These are phyloP conservation scores for Musa beccarii DNA, from an alignment of 176 grass and related monocot species.

Conservation along the genomic window DNA sequence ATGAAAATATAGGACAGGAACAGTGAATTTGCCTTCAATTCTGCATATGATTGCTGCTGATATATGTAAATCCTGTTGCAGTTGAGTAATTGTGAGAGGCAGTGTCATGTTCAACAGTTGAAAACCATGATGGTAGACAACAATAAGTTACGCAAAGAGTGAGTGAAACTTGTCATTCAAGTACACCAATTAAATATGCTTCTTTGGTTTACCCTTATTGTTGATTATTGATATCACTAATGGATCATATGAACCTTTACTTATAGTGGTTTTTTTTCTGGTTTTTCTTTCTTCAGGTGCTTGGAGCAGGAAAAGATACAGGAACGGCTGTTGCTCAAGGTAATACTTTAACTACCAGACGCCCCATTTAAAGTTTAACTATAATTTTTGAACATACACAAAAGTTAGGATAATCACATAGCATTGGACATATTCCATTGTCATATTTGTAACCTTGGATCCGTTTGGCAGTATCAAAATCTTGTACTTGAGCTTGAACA, in stretches of 20 bases:
- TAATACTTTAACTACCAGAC: not conserved
- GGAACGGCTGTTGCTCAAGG: slow-evolving; percentile 30
- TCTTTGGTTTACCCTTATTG: not conserved
- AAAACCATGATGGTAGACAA: slow-evolving; percentile 30
- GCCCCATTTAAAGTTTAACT: not conserved
- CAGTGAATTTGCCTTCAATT: not conserved
- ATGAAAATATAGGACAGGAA: no score
- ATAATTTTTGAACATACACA: not conserved
- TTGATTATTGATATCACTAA: not conserved
- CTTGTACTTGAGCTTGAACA: slow-evolving; percentile 15
- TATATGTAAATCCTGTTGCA: slow-evolving; percentile 4
- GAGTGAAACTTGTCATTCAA: not conserved
- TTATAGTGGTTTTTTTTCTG: not conserved
- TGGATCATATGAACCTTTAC: not conserved
- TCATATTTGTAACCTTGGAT: not conserved
- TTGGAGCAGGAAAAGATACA: slow-evolving; percentile 5
- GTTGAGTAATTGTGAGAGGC: slow-evolving; percentile 20
- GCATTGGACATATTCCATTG: not conserved
- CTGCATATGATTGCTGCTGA: not conserved
- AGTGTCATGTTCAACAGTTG: slow-evolving; percentile 4
- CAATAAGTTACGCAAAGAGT: slow-evolving; percentile 28
- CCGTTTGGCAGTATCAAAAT: slow-evolving; percentile 19
- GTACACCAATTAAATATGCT: not conserved
- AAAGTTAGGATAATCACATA: not conserved
- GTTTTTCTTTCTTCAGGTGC: slow-evolving; percentile 23